A percentile compares a stretch with the other conserved stretches of the same genome.
phyloP scores from a whole-genome alignment of 768 basidiomycete species.

The Podaxis pistillaris region DNA sequence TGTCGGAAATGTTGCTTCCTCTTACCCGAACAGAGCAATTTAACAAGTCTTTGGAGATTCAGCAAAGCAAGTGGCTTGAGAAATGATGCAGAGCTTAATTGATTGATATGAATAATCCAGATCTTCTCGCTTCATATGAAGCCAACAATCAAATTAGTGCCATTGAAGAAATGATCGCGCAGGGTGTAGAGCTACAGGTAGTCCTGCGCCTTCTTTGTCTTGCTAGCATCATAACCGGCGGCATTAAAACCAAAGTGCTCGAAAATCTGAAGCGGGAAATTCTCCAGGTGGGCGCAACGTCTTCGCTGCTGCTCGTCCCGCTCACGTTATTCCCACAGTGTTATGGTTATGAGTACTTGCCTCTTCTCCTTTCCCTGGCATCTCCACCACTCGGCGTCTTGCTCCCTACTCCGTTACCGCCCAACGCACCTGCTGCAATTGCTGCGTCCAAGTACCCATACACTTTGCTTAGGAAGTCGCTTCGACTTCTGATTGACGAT shows the following conservation, averaged over 20 bases:
- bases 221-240: constrained; percentile 79
- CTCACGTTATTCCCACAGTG: constrained; percentile 43
- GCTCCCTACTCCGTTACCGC: constrained; percentile 65
- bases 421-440: constrained; percentile 39
- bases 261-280: constrained; percentile 92
- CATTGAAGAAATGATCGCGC: constrained; percentile 89
- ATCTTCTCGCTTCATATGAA: constrained; percentile 93
- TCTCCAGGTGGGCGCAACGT: constrained; percentile 55
- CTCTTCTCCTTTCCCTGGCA: constrained; percentile 63
- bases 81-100: not conserved
- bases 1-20: constrained; percentile 90
- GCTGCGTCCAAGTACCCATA: constrained; percentile 67
- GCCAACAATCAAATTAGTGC: constrained; percentile 73
- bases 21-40: constrained; percentile 85
- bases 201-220: constrained; percentile 84
- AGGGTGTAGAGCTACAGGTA: constrained; percentile 78
- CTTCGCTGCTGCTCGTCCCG: constrained; percentile 21
- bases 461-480: constrained; percentile 68
- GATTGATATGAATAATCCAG: constrained; percentile 36
- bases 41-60: constrained; percentile 89
- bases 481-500: constrained; percentile 92
- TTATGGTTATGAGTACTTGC: constrained; percentile 75
- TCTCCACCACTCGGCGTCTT: constrained; percentile 67
- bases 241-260: constrained; percentile 82
- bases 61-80: constrained; percentile 69